phyloP scores from a whole-genome alignment of 1,139 yeast genomes.

The Lodderomyces metapsilosis region DNA sequence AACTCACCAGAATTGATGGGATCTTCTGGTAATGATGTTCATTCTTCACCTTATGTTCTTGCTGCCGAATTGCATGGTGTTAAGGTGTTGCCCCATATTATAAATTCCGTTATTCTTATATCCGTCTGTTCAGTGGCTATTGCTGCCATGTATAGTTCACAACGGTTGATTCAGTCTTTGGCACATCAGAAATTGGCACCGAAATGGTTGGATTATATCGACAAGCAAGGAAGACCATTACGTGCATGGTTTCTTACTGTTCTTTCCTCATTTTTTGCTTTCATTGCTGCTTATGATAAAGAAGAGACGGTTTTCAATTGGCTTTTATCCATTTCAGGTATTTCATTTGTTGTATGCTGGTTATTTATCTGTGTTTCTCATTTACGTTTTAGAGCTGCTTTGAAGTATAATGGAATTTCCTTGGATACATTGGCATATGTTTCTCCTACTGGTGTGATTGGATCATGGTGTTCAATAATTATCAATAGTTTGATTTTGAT shows the following conservation, averaged over 20 bases:
- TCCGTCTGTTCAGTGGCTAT: conserved; percentile 35
- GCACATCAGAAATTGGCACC: conserved; percentile 37
- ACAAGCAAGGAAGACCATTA: conserved; percentile 34
- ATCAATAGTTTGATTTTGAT: conserved; percentile 23
- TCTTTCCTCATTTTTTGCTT: conserved; percentile 21
- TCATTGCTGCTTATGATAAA: conserved; percentile 24
- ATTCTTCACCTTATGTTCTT: conserved; percentile 41
- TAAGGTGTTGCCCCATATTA: conserved; percentile 30
- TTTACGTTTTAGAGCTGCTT: conserved; percentile 32
- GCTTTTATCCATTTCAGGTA: conserved; percentile 26
- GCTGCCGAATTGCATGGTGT: conserved; percentile 35
- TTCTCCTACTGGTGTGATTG: conserved; percentile 29
- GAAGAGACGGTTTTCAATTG: conserved; percentile 24
- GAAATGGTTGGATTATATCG: conserved; percentile 28
- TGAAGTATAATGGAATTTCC: conserved; percentile 25
- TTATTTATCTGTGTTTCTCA: conserved; percentile 34
- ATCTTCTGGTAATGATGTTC: conserved; percentile 21
- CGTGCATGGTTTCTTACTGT: conserved; percentile 22
- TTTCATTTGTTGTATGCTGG: conserved; percentile 26
- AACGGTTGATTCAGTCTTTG: conserved; percentile 34
- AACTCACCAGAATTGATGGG: conserved; percentile 22
- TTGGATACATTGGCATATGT: conserved; percentile 30
- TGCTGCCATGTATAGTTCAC: conserved; percentile 35
- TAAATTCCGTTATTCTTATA: conserved; percentile 33
- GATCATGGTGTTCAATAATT: conserved; percentile 20